Evolutionary conservation across 2,329 filamentous ascomycete genomes (phyloP).

Genomic region (Calonectria crousiana): DNA sequence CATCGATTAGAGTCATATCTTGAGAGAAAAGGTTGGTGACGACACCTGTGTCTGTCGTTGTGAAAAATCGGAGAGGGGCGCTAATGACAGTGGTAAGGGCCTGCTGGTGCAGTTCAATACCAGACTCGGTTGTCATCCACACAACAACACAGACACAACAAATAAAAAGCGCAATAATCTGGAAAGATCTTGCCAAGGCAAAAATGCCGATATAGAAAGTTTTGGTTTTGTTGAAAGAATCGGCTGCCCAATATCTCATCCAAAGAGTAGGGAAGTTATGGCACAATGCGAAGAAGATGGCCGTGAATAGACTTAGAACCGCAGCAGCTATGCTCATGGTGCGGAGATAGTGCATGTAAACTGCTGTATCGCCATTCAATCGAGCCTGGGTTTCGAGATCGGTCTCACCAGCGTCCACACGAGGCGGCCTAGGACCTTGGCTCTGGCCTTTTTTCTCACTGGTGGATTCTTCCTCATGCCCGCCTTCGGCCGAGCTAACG

Average conservation of each 20-base stretch:
- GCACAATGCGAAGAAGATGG: constrained; percentile 39
- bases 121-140: constrained; percentile 20
- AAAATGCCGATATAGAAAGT: constrained; percentile 29
- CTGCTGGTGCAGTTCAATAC: constrained; percentile 13
- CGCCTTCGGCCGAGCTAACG: neutral
- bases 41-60: constrained; percentile 47
- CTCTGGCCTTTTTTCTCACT: neutral
- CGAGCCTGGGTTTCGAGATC: constrained; percentile 37
- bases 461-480: neutral
- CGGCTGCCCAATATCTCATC: constrained; percentile 37
- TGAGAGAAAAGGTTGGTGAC: constrained; percentile 53
- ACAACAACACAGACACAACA: constrained; percentile 1
- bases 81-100: constrained; percentile 18
- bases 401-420: neutral
- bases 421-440: neutral
- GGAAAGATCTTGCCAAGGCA: constrained; percentile 3
- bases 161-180: neutral
- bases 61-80: constrained; percentile 49
- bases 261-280: constrained; percentile 50
- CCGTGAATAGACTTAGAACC: constrained; percentile 34
- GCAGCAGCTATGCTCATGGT: constrained; percentile 39
- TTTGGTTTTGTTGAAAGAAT: neutral
- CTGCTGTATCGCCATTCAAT: constrained; percentile 45
- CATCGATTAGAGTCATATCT: constrained; percentile 53
- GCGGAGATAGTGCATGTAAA: constrained; percentile 51